A percentile compares a stretch with the other conserved stretches of the same genome.
These are phyloP conservation scores for Ogataea paraovalis DNA, from an alignment of 805 yeast genomes.

Conservation along the genomic window DNA sequence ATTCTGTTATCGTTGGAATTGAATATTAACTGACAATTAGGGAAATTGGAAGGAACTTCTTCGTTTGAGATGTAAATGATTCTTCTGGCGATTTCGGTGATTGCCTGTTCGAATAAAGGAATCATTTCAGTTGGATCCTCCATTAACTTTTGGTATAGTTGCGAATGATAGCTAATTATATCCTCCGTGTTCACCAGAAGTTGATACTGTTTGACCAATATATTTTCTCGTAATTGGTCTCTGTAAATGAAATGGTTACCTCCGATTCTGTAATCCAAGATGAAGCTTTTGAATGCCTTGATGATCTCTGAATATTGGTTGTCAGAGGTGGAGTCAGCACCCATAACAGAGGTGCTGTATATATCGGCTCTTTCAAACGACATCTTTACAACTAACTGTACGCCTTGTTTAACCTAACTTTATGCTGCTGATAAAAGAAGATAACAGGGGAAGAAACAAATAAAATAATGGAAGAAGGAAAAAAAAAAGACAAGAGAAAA, in stretches of 20 bases:
- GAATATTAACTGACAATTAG: conserved; percentile 78
- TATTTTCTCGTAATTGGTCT: conserved; percentile 85
- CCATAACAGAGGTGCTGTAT: conserved; percentile 76
- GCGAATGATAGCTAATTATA: conserved; percentile 83
- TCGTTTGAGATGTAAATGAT: conserved; percentile 52
- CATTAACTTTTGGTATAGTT: conserved; percentile 72
- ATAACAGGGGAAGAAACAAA: too few species aligned
- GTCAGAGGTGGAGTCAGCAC: conserved; percentile 71
- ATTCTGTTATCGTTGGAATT: conserved; percentile 67
- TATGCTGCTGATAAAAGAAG: too few species aligned
- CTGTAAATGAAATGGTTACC: conserved; percentile 77
- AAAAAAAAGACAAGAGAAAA: background rate
- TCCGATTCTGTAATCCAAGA: conserved; percentile 76
- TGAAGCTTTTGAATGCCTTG: conserved; percentile 74
- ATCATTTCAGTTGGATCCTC: conserved; percentile 88
- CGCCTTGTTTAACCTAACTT: too few species aligned
- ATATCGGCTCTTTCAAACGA: conserved; percentile 71
- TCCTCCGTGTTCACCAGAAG: conserved; percentile 79
- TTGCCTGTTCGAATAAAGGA: conserved; percentile 78
- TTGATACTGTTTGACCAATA: conserved; percentile 69
- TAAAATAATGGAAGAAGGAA: too few species aligned
- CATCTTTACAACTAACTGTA: conserved; percentile 35
- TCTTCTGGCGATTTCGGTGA: conserved; percentile 80
- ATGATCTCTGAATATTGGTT: conserved; percentile 64
- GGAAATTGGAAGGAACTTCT: conserved; percentile 54